phyloP scores from a whole-genome alignment of 192 early-diverging fungal species.

The Coemansia sp. region DNA sequence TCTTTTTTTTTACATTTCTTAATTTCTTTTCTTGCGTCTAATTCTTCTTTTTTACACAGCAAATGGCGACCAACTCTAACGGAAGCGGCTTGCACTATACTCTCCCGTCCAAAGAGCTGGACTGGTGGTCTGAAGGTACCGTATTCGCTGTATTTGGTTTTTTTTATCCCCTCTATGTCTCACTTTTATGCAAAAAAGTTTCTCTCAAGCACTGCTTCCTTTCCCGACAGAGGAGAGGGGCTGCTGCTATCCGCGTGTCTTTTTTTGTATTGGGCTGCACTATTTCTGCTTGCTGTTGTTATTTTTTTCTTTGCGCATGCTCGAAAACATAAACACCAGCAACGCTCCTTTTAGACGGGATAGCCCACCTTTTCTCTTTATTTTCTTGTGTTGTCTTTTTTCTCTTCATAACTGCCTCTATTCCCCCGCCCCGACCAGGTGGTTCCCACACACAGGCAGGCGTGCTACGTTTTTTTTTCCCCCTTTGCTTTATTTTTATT shows the following conservation, averaged over 20 bases:
- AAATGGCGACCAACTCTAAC: slow-evolving; percentile 15
- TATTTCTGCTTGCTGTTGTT: slow-evolving; percentile 7
- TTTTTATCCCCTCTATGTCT: neutral
- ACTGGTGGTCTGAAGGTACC: slow-evolving; percentile 59
- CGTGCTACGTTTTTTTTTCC: slow-evolving; percentile 10
- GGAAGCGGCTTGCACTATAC: slow-evolving; percentile 18
- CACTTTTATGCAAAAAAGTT: neutral
- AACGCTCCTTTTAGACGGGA: slow-evolving; percentile 8
- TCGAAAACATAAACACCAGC: slow-evolving; percentile 12
- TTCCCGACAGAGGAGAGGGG: neutral
- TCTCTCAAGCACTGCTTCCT: slow-evolving; percentile 24
- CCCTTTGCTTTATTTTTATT: neutral
- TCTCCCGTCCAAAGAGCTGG: slow-evolving; percentile 52
- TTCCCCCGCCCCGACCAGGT: slow-evolving; percentile 7
- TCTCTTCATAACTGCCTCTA: slow-evolving; percentile 7
- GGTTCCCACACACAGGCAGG: slow-evolving; percentile 11
- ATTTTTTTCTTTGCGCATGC: neutral
- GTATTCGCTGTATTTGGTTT: slow-evolving; percentile 6
- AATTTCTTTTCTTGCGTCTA: slow-evolving; percentile 12
- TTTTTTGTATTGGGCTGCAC: neutral
- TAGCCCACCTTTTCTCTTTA: neutral
- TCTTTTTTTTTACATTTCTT: slow-evolving; percentile 15
- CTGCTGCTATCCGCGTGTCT: slow-evolving; percentile 6
- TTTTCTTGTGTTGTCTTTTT: slow-evolving; percentile 7
- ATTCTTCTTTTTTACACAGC: slow-evolving; percentile 13